Conservation (phyloP, 345 rosid species). For the Iberis pinnata region DNA sequence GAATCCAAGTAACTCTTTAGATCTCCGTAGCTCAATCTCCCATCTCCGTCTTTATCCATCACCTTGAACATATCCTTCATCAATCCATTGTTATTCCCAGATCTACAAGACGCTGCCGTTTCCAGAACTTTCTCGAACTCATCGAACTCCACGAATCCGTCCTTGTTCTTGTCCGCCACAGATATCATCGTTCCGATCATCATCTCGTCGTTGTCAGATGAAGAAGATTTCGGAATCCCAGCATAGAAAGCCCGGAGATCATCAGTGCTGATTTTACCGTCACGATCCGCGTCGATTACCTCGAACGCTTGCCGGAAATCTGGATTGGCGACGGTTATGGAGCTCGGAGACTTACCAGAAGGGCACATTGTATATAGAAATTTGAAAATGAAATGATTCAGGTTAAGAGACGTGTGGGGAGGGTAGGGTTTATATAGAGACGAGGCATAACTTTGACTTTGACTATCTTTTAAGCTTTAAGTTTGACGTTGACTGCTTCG, state of each 20-base stretch:
- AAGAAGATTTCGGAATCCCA: conserved; percentile 26
- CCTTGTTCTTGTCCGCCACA: conserved; percentile 58
- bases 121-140: conserved; percentile 66
- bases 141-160: conserved; percentile 80
- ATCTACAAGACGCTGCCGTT: background rate
- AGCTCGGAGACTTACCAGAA: conserved; percentile 38
- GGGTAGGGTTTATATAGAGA: conserved; percentile 3
- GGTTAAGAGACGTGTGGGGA: conserved; percentile 15
- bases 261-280: conserved; percentile 79
- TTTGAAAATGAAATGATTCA: background rate
- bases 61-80: conserved; percentile 59
- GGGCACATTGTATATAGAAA: conserved; percentile 36
- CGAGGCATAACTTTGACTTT: too few species aligned
- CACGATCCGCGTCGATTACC: conserved; percentile 73
- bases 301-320: conserved; percentile 64
- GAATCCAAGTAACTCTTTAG: conserved; percentile 56
- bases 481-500: too few species aligned
- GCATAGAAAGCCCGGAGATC: conserved; percentile 59
- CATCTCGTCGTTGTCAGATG: conserved; percentile 35
- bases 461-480: too few species aligned
- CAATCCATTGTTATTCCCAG: conserved; percentile 28
- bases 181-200: too few species aligned
- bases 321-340: conserved; percentile 11
- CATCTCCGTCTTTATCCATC: conserved; percentile 87
- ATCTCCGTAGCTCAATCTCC: conserved; percentile 55